phyloP scores from a whole-genome alignment of 768 basidiomycete genomes.

The Kwoniella pini region DNA sequence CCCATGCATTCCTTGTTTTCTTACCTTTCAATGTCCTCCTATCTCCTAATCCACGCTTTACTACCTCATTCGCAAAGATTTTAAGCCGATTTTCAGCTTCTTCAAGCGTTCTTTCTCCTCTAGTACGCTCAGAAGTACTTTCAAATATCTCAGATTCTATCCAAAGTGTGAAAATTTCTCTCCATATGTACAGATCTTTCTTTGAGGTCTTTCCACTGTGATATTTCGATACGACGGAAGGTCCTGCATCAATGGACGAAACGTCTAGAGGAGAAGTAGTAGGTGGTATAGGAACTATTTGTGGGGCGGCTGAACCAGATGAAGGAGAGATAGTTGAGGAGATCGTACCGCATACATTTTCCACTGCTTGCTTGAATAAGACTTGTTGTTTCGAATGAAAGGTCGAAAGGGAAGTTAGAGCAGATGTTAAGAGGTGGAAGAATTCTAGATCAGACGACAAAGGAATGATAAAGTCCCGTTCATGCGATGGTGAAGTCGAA shows the following conservation, averaged over 20 bases:
- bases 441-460: conserved; percentile 79
- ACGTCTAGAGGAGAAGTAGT: conserved; percentile 21
- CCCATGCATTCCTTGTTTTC: conserved; percentile 64
- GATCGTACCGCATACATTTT: conserved; percentile 57
- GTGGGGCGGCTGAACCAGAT: not conserved
- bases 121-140: conserved; percentile 63
- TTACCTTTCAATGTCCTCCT: conserved; percentile 62
- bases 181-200: conserved; percentile 80
- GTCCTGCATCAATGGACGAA: not conserved
- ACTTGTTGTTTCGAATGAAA: conserved; percentile 60
- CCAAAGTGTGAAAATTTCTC: conserved; percentile 85
- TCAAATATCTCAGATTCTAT: conserved; percentile 85
- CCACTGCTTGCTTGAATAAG: conserved; percentile 59
- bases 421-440: conserved; percentile 67
- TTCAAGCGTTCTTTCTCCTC: conserved; percentile 69
- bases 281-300: conserved; percentile 26
- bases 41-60: conserved; percentile 63
- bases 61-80: conserved; percentile 65
- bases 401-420: conserved; percentile 60
- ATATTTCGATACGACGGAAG: not conserved
- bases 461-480: conserved; percentile 69
- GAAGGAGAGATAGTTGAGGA: conserved; percentile 48
- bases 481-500: conserved; percentile 40
- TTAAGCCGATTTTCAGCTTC: conserved; percentile 69
- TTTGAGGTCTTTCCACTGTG: conserved; percentile 15